Evolutionary conservation across 2,329 filamentous ascomycete genomes (phyloP).

Genomic region (Emmonsiellopsis sp.): DNA sequence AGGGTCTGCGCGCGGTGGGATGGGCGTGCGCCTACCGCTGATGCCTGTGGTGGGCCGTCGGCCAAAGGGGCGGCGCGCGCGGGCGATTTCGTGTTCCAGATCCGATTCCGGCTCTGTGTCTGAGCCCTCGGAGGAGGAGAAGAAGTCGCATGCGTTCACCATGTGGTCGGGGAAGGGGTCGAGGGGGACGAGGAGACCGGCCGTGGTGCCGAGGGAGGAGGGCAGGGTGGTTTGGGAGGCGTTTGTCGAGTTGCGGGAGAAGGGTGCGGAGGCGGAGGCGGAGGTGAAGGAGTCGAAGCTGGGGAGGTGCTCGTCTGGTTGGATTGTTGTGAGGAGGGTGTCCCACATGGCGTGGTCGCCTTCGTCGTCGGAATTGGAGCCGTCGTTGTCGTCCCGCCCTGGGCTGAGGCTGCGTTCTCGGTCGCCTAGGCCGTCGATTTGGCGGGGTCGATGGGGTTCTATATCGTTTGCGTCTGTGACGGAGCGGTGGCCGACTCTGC

Average conservation of each 20-base stretch:
- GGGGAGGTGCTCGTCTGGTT: conserved; percentile 70
- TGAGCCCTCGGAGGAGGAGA: conserved; percentile 10
- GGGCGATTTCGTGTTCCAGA: conserved; percentile 2
- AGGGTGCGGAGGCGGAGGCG: conserved; percentile 20
- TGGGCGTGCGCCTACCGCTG: not conserved
- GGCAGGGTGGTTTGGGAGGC: conserved; percentile 35
- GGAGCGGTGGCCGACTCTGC: conserved; percentile 27
- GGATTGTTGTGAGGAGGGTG: conserved; percentile 67
- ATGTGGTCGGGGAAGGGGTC: conserved; percentile 2
- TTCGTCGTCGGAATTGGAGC: conserved; percentile 28
- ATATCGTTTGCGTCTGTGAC: conserved; percentile 15
- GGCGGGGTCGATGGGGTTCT: conserved; percentile 13
- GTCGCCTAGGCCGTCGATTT: conserved; percentile 68
- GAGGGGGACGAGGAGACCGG: conserved; percentile 11
- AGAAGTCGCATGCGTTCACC: conserved; percentile 5
- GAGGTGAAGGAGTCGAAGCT: conserved; percentile 62
- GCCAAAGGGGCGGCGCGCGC: not conserved
- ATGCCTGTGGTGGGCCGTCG: not conserved
- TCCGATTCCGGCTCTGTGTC: conserved; percentile 21
- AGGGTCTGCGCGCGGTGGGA: not conserved
- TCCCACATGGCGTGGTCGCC: conserved; percentile 53
- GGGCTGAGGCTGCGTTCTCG: conserved; percentile 74
- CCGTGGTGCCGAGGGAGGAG: conserved; percentile 12
- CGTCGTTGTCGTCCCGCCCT: not conserved
- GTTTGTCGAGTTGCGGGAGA: conserved; percentile 25